Base-by-base conservation (phyloP, 805 yeast genomes). In the Candida sanyiensis region DNA sequence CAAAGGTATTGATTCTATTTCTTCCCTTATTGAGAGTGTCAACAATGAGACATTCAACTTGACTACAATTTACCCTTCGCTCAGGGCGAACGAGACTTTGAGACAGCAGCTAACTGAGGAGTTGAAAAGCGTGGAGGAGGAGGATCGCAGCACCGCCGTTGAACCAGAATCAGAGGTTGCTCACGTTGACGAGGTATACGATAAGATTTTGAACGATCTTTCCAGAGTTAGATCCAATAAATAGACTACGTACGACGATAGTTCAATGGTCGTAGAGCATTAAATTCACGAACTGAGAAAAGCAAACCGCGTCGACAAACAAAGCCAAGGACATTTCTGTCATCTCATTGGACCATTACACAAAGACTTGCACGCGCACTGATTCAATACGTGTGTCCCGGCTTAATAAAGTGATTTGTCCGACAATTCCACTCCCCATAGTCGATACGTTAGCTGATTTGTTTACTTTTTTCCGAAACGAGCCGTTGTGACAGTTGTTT, bases 161-260 rank as follows among this genome's bases (percentile, higher is more conserved):
- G 28, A 33, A 11, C 26, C 35, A 7, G 43, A 46, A 21, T 19
- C 25, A 7, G 23, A 35, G 15, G 37, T 40, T 9, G 12, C 18
- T 6, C 75, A 70, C 4, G 84, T 82, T n/a, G 82, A 79, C 54
- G 83, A 79, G 51, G 83, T 77, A 4, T 83, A 82, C 50, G 90
- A 83, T 46, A 80, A 79, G 54, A 60, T 83, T 33, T 64, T 83
- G 52, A 80, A 81, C 49, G 80, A 80, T 50, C 77, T 83, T 22
- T 76, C 80, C 20, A 65, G 77, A 35, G 84, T 76, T 11, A 66
- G 86, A 47, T 75, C 80, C 2, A 77, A 74, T 46, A 66, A 58
- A 38, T 50, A 31, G 34, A 29, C 6, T n/a, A 13, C 29, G 18
- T 5, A n/a, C n/a, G n/a, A n/a, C n/a, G n/a, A n/a, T n/a, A n/a